Base-by-base conservation (phyloP, 805 yeast species). In the Saccharomyces paradoxus region DNA sequence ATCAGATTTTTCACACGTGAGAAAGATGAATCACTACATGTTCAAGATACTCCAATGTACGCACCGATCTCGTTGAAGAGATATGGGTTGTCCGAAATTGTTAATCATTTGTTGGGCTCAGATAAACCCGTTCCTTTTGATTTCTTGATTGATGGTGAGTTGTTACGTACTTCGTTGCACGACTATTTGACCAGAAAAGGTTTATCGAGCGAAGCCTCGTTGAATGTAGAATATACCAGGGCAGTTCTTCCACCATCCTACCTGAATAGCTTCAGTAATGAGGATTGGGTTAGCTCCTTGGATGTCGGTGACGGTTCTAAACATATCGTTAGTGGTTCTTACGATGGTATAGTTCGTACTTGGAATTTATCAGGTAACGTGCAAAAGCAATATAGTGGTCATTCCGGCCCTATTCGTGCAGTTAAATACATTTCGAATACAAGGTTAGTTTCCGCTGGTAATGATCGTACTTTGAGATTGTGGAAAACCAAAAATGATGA, bases 211-310 rank as follows among this genome's bases (percentile, higher is more conserved):
- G 99, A 94, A 77, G 80, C 87, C 0, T 81, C 84, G 53, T 69
- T 94, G 57, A 82, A 82, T 29, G 74, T 94, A 49, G 99, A 94
- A 67, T 94, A 94, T 74, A 89, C 96, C 12, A 80, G 96, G 61
- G 90, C 97, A 0, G 86, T 90, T 41, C 78, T 92, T 51, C 99
- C 99, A 21, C 99, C 99, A n/a, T 83, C 92, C 27, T 91, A 82
- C 65, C 75, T 90, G 59, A 89, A 95, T 2, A 84, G 96, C 48
- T 94, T 86, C 71, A 81, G 83, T 65, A 90, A 92, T 66, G 96
- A 92, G 58, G 99, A 94, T 71, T 94, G 99, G 99, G 82, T 94
- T 26, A 88, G 96, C 24, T 80, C 95, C 1, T 70, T 75, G 62
- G 82, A 74, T 56, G 71, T 65, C 10, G 70, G 74, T 31, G 63